Evolutionary conservation across 768 basidiomycete genomes (phyloP), one percentile per base, ranked within the genome.

Genomic region (Butyriboletus loyo): DNA sequence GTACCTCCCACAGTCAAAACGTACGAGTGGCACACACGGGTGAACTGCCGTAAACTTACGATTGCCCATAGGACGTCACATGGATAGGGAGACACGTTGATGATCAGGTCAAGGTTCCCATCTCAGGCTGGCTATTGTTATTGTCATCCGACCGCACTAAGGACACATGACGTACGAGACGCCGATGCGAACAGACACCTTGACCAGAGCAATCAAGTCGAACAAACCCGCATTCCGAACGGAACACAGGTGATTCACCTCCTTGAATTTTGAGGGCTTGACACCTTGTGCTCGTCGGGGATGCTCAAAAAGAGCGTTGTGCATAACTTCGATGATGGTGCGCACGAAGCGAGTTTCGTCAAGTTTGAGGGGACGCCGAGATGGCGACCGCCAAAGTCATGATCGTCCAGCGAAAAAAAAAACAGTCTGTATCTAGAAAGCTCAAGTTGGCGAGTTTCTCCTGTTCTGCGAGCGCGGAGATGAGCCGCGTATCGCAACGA

Each of bases 161-260:
- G 27, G 7, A 7, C 27, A 7, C 27, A 27, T 27, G 27, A 27
- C 27, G 27, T 27, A 34, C 32, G 15, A 34, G 32, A 34, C 32
- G 32, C 32, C 15, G 15, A 34, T 6, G 6, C 32, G 15, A 34
- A 34, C 7, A 13, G 32, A 34, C 32, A 15, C 32, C n/a, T n/a
- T n/a, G n/a, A 35, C 39, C 19, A 40, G 9, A 2, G 46, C 39
- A 9, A 40, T 19, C 58, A 60, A 36, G 22, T 60, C 58, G 8
- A 59, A 50, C 13, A 46, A 25, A 14, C 5, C 37, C 15, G 30
- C 47, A 17, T 49, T 24, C 24, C 11, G 32, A 22, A 31, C 30
- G 28, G 42, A n/a, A n/a, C n/a, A 51, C n/a, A 54, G 28, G 35
- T 46, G 49, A n/a, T 59, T 49, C 27, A 51, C 47, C 15, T 59